Percentiles rank a stretch among this genome's conserved stretches.
These are phyloP conservation scores for Gastrodia elata DNA, from an alignment of 106 monocot genomes.

Conservation along the genomic window DNA sequence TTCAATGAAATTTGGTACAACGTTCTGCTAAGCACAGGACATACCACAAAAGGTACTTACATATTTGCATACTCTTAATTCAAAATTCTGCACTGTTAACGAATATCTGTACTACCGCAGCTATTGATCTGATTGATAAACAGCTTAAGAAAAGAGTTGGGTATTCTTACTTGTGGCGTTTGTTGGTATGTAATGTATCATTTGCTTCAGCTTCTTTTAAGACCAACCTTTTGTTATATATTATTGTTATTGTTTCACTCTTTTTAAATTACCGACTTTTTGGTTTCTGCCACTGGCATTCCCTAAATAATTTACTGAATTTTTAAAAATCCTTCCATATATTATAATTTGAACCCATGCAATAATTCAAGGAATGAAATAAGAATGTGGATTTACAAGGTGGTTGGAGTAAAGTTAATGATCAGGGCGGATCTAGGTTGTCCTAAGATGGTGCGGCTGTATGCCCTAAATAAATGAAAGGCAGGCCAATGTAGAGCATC, in stretches of 20 bases:
- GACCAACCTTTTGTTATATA: background rate
- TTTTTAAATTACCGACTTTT: background rate
- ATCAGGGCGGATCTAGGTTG: too few species aligned
- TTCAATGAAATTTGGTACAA: slow-evolving; percentile 75
- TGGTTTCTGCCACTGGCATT: too few species aligned
- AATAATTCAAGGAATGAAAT: too few species aligned
- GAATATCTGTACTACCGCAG: slow-evolving; percentile 16
- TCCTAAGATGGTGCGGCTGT: too few species aligned
- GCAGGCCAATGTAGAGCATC: too few species aligned
- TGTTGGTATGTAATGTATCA: slow-evolving; percentile 43
- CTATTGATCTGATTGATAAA: slow-evolving; percentile 39
- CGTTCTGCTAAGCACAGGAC: slow-evolving; percentile 37
- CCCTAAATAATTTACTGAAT: background rate
- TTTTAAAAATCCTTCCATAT: too few species aligned
- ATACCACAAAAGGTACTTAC: slow-evolving; percentile 38
- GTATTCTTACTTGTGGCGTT: slow-evolving; percentile 56
- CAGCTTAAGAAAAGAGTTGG: slow-evolving; percentile 40
- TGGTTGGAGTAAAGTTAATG: too few species aligned
- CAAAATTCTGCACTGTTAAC: background rate
- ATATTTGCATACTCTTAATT: background rate
- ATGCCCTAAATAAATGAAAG: too few species aligned
- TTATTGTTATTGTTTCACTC: background rate
- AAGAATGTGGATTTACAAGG: too few species aligned
- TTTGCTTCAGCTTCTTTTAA: background rate
- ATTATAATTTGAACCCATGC: too few species aligned